Base-by-base conservation (phyloP, 2,329 filamentous ascomycete genomes). In the Sporothrix dimorphospora region DNA sequence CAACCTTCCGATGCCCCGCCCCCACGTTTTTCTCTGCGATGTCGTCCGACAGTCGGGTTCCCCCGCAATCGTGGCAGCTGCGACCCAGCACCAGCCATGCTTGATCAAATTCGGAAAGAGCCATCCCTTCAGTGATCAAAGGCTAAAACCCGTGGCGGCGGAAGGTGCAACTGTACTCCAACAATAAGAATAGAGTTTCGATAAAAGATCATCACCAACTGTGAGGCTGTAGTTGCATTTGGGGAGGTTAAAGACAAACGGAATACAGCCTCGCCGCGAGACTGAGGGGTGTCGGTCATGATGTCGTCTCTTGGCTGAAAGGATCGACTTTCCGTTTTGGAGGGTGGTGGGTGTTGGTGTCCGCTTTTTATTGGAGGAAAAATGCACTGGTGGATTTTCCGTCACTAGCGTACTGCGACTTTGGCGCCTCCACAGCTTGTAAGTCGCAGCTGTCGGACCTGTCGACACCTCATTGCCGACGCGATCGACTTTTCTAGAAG, bases 351-450 rank as follows among this genome's bases (percentile, higher is more conserved):
- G n/a, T 61, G 34, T 24, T 34, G 11, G 38, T 19, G 14, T 16
- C n/a, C 6, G 19, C 53, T 16, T 4, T 9, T 69, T n/a, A 73
- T 73, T 73, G 72, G 72, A 57, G 72, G 72, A 71, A 73, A 73
- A 71, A 57, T 65, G 45, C 45, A 21, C 19, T 21, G 34, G 30
- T 40, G 14, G 16, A 55, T 72, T 53, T 69, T 70, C 71, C 71
- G 71, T 57, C 65, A 21, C 45, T 65, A 69, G 65, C 16, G 27
- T 5, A n/a, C 7, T 30, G n/a, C 42, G n/a, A 16, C 55, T 40
- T 34, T 12, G 38, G 27, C 47, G 30, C 63, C 51, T n/a, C 27
- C 47, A n/a, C 21, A 30, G 27, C 30, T 34, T 53, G 66, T 30
- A 30, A 67, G 42, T 67, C 45, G 14, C 14, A 16, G 24, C 16